These are phyloP conservation scores for Ophiosphaerella herpotricha DNA, from an alignment of 2,329 filamentous ascomycete species.

Conservation along the genomic window DNA sequence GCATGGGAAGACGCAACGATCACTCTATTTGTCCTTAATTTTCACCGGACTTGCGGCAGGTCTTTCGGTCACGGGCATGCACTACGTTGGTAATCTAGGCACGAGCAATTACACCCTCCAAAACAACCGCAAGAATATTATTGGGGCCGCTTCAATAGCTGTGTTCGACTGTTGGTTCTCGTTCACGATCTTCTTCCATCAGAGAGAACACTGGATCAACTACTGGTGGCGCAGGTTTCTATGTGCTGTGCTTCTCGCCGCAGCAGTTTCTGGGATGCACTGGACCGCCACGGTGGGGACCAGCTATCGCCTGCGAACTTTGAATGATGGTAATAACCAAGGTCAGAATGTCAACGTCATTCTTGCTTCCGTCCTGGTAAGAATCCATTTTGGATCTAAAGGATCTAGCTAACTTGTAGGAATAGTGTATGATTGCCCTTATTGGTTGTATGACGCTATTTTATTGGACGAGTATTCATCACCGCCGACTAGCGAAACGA, in stretches of 20 bases:
- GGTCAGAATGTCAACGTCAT: conserved; percentile 67
- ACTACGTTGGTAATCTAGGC: conserved; percentile 78
- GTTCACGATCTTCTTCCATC: conserved; percentile 73
- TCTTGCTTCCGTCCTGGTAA: conserved; percentile 71
- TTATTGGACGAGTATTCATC: conserved; percentile 32
- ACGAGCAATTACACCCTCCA: conserved; percentile 73
- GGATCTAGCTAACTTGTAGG: conserved; percentile 1
- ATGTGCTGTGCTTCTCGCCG: conserved; percentile 68
- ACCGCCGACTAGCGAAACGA: conserved; percentile 41
- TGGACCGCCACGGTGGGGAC: conserved; percentile 76
- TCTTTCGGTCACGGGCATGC: conserved; percentile 76
- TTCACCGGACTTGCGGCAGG: conserved; percentile 70
- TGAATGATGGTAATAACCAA: conserved; percentile 47
- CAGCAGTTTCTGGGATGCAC: conserved; percentile 80
- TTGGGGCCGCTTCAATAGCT: conserved; percentile 71
- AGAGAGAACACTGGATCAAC: conserved; percentile 73
- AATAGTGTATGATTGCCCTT: conserved; percentile 39
- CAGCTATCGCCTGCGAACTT: conserved; percentile 60
- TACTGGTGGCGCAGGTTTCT: conserved; percentile 74
- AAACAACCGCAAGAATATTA: conserved; percentile 63
- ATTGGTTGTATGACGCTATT: conserved; percentile 38
- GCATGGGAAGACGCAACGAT: conserved; percentile 24
- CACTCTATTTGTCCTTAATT: conserved; percentile 36
- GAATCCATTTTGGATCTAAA: conserved; percentile 16
- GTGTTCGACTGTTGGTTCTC: conserved; percentile 71